These are phyloP conservation scores for Fibroporia radiculosa DNA, from an alignment of 768 basidiomycete genomes.

Conservation along the genomic window DNA sequence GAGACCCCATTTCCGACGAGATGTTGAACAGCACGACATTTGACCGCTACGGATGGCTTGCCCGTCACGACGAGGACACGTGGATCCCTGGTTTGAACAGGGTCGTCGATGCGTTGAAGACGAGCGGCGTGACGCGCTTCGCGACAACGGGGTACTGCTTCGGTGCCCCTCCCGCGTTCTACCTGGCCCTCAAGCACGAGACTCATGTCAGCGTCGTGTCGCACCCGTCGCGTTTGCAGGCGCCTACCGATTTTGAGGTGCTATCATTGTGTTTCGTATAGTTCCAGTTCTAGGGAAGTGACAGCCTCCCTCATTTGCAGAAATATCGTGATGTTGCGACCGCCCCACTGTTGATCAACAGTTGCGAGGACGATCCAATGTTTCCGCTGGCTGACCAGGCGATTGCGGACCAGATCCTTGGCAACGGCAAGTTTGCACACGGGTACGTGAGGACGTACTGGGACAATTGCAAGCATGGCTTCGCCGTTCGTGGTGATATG, in stretches of 20 bases:
- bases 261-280: conserved; percentile 1
- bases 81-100: conserved; percentile 30
- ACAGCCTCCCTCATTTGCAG: conserved; percentile 12
- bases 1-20: conserved; percentile 16
- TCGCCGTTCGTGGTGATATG: conserved; percentile 35
- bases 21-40: conserved; percentile 13
- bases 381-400: conserved; percentile 28
- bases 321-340: conserved; percentile 25
- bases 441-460: conserved; percentile 30
- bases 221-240: conserved; percentile 39
- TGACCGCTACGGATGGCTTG: conserved; percentile 27
- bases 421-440: conserved; percentile 29
- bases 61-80: conserved; percentile 23
- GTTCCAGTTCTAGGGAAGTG: not conserved
- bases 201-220: conserved; percentile 34
- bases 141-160: conserved; percentile 37
- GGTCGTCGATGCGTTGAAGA: conserved; percentile 30
- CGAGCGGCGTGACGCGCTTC: conserved; percentile 30
- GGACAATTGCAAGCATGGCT: conserved; percentile 23
- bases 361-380: conserved; percentile 26
- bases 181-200: conserved; percentile 35
- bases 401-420: conserved; percentile 32
- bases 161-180: conserved; percentile 36
- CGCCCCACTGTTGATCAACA: conserved; percentile 38
- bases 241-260: conserved; percentile 32